These are phyloP conservation scores for Periglandula ipomoeae DNA, from an alignment of 2,329 filamentous ascomycete genomes.

Conservation along the genomic window DNA sequence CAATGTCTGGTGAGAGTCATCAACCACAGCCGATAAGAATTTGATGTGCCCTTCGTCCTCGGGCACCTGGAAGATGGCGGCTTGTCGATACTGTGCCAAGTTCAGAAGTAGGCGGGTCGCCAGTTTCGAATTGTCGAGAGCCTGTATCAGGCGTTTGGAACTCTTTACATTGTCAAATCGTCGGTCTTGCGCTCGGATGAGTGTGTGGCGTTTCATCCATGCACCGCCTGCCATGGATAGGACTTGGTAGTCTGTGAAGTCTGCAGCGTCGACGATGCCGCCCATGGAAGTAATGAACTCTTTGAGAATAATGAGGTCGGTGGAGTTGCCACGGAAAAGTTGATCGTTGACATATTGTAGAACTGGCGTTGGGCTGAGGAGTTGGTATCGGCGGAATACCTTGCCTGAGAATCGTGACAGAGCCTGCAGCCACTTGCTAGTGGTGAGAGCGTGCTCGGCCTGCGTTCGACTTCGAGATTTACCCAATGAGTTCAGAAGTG, in stretches of 20 bases:
- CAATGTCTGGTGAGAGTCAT: constrained; percentile 80
- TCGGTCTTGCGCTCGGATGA: constrained; percentile 72
- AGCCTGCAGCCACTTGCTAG: constrained; percentile 86
- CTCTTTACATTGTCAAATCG: constrained; percentile 68
- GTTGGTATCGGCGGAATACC: constrained; percentile 76
- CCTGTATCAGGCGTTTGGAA: constrained; percentile 69
- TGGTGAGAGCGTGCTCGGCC: constrained; percentile 57
- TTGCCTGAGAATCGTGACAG: constrained; percentile 85
- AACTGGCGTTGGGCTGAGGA: constrained; percentile 76
- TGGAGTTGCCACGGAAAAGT: constrained; percentile 72
- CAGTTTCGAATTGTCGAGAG: constrained; percentile 67
- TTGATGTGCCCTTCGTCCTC: constrained; percentile 76
- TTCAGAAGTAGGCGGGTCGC: constrained; percentile 79
- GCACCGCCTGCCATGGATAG: constrained; percentile 83
- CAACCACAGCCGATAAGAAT: constrained; percentile 75
- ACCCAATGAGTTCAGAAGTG: constrained; percentile 66
- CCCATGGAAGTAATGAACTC: constrained; percentile 90
- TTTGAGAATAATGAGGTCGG: constrained; percentile 83
- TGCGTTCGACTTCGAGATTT: constrained; percentile 55
- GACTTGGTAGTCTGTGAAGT: constrained; percentile 83
- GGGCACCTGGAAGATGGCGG: constrained; percentile 68
- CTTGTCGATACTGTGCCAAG: constrained; percentile 80
- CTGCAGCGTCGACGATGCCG: constrained; percentile 76
- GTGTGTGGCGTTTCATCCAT: constrained; percentile 66
- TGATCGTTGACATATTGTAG: constrained; percentile 86